phyloP scores from a whole-genome alignment of 2,329 filamentous ascomycete genomes.

The Alternaria infectoria region DNA sequence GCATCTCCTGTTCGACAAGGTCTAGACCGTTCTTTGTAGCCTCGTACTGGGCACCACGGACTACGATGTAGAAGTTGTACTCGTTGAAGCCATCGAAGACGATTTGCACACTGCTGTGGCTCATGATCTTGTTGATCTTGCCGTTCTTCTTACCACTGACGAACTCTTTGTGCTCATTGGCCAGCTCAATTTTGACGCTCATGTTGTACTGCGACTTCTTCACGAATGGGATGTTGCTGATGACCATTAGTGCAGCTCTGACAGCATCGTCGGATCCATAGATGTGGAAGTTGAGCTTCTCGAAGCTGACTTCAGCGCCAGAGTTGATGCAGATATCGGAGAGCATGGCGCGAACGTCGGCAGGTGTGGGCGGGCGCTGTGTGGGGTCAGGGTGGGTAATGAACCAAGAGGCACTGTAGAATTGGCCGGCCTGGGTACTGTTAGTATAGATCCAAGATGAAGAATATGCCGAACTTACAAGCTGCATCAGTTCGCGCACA shows the following conservation, averaged over 20 bases:
- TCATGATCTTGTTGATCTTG: slow-evolving; percentile 99
- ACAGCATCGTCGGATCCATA: slow-evolving; percentile 96
- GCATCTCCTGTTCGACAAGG: slow-evolving; percentile 98
- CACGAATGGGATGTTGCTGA: slow-evolving; percentile 89
- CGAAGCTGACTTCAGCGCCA: slow-evolving; percentile 91
- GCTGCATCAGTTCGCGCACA: slow-evolving; percentile 91
- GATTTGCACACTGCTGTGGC: slow-evolving; percentile 98
- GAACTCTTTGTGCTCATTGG: slow-evolving; percentile 99
- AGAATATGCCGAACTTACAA: slow-evolving; percentile 63
- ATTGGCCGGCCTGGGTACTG: slow-evolving; percentile 78
- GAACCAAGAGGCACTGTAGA: slow-evolving; percentile 97
- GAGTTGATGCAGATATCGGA: slow-evolving; percentile 96
- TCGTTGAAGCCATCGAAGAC: slow-evolving; percentile 99
- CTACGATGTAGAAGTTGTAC: slow-evolving; percentile 99
- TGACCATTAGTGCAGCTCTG: slow-evolving; percentile 91
- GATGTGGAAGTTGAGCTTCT: slow-evolving; percentile 91
- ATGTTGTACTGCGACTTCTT: slow-evolving; percentile 89
- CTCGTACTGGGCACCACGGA: slow-evolving; percentile 89
- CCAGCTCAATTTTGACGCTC: slow-evolving; percentile 96
- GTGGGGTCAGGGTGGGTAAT: slow-evolving; percentile 77
- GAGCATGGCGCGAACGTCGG: slow-evolving; percentile 86
- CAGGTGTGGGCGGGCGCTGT: slow-evolving; percentile 65
- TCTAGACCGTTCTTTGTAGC: slow-evolving; percentile 91
- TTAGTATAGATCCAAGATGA: slow-evolving; percentile 19
- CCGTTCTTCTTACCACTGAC: slow-evolving; percentile 99